Evolutionary conservation across 108 stramenopile genomes (phyloP).

Genomic region (Discostella pseudostelligera): DNA sequence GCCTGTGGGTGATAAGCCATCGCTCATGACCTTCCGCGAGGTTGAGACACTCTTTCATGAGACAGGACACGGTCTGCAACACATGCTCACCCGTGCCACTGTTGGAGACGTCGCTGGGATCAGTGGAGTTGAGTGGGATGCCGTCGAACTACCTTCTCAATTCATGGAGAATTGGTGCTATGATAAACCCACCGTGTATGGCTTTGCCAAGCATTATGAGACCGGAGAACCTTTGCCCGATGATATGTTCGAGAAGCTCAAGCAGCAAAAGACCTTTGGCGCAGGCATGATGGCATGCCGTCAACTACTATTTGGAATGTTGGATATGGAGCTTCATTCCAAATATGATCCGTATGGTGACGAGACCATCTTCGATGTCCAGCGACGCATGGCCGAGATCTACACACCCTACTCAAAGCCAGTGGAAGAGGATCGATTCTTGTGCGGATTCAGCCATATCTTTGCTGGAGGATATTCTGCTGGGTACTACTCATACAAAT

Average conservation of each 20-base stretch:
- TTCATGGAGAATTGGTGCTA: slow-evolving; percentile 99
- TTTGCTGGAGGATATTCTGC: slow-evolving; percentile 97
- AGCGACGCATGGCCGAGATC: slow-evolving; percentile 77
- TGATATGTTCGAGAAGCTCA: slow-evolving; percentile 95
- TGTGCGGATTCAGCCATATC: slow-evolving; percentile 96
- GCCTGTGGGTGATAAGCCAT: slow-evolving; percentile 92
- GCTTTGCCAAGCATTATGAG: slow-evolving; percentile 97
- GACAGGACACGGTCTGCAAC: slow-evolving; percentile 92
- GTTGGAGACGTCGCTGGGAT: slow-evolving; percentile 97
- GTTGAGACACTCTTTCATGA: slow-evolving; percentile 98
- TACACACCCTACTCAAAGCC: slow-evolving; percentile 90
- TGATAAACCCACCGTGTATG: slow-evolving; percentile 86
- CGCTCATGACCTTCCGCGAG: slow-evolving; percentile 98
- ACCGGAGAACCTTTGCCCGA: slow-evolving; percentile 94
- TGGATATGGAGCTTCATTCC: slow-evolving; percentile 95
- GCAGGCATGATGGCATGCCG: slow-evolving; percentile 94
- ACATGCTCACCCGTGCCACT: slow-evolving; percentile 93
- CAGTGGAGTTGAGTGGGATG: slow-evolving; percentile 96
- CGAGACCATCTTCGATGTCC: slow-evolving; percentile 90
- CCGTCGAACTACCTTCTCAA: slow-evolving; percentile 96
- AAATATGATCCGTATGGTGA: slow-evolving; percentile 73
- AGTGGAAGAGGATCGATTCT: slow-evolving; percentile 93
- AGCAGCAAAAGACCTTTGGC: slow-evolving; percentile 87
- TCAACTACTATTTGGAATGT: slow-evolving; percentile 93
- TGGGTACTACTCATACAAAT: slow-evolving; percentile 97